These are phyloP conservation scores for Tuber brumale DNA, from an alignment of 495 filamentous ascomycete genomes.

Conservation along the genomic window DNA sequence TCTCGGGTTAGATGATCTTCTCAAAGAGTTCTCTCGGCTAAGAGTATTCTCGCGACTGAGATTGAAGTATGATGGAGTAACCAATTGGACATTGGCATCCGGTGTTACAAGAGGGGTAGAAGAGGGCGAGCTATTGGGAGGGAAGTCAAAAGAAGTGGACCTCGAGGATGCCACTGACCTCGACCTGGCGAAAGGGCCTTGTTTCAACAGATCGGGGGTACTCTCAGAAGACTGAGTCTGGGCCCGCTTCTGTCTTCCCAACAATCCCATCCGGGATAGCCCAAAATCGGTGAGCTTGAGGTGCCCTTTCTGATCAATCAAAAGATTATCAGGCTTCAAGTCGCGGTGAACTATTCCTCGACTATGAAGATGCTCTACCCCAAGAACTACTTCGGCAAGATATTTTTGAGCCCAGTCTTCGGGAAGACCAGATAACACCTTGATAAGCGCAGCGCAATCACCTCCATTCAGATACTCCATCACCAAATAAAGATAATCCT, in stretches of 20 bases:
- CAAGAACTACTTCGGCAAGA: constrained; percentile 87
- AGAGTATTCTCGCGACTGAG: constrained; percentile 60
- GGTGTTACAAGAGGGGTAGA: constrained; percentile 81
- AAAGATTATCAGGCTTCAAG: constrained; percentile 91
- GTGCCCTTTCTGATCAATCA: constrained; percentile 95
- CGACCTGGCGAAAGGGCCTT: constrained; percentile 79
- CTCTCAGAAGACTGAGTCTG: constrained; percentile 68
- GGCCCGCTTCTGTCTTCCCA: constrained; percentile 90
- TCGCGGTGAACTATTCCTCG: constrained; percentile 94
- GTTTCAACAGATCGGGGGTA: constrained; percentile 82
- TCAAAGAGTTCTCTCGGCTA: constrained; percentile 60
- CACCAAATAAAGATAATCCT: constrained; percentile 95
- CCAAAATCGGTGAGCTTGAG: constrained; percentile 97
- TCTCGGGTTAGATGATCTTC: constrained; percentile 76
- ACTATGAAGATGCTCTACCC: constrained; percentile 89
- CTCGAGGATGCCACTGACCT: constrained; percentile 84
- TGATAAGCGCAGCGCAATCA: constrained; percentile 93
- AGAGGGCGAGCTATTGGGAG: constrained; percentile 55
- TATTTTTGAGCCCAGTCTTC: constrained; percentile 99
- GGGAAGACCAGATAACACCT: constrained; percentile 78
- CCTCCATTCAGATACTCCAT: constrained; percentile 99
- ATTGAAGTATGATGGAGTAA: constrained; percentile 90
- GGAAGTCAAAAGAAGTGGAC: constrained; percentile 93
- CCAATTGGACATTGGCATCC: constrained; percentile 57
- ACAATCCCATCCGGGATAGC: constrained; percentile 90